These are phyloP conservation scores for Globomyces sp. DNA, from an alignment of 371 early-diverging fungal species.

Conservation along the genomic window DNA sequence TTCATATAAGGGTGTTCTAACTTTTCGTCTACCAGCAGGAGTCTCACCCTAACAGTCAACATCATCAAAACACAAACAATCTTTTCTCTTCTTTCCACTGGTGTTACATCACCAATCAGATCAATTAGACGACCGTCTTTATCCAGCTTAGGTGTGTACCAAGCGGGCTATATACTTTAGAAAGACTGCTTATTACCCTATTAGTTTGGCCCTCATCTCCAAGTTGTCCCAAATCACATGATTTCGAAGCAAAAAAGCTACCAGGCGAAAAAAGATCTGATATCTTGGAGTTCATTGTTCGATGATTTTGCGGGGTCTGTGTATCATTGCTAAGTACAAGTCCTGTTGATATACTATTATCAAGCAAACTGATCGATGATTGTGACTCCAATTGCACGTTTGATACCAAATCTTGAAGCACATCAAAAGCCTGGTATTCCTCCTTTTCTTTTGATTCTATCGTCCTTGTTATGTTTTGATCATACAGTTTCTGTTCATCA, in stretches of 20 bases:
- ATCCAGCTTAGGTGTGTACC: conserved; percentile 18
- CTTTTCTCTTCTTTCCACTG: conserved; percentile 5
- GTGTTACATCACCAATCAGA: conserved; percentile 11
- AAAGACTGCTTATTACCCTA: background rate
- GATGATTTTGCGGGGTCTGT: too few relatives aligned
- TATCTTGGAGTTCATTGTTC: too few relatives aligned
- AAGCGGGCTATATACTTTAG: conserved; percentile 5
- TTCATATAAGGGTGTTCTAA: conserved; percentile 10
- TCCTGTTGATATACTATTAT: too few relatives aligned
- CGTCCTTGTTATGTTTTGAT: too few relatives aligned
- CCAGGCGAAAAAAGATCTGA: background rate
- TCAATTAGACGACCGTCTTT: conserved; percentile 5
- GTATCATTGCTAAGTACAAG: too few relatives aligned
- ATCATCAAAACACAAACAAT: background rate
- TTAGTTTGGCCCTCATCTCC: background rate
- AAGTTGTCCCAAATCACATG: conserved; percentile 5
- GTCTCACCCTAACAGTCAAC: conserved; percentile 1
- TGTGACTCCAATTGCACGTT: too few relatives aligned
- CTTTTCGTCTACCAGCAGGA: conserved; percentile 12
- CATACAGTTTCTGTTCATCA: too few relatives aligned
- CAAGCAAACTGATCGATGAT: too few relatives aligned
- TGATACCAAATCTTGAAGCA: background rate
- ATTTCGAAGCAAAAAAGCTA: background rate
- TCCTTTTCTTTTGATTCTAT: too few relatives aligned
- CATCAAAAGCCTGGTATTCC: background rate